Evolutionary conservation across 495 filamentous ascomycete species (phyloP).

Genomic region (Penicillium coprophilum): DNA sequence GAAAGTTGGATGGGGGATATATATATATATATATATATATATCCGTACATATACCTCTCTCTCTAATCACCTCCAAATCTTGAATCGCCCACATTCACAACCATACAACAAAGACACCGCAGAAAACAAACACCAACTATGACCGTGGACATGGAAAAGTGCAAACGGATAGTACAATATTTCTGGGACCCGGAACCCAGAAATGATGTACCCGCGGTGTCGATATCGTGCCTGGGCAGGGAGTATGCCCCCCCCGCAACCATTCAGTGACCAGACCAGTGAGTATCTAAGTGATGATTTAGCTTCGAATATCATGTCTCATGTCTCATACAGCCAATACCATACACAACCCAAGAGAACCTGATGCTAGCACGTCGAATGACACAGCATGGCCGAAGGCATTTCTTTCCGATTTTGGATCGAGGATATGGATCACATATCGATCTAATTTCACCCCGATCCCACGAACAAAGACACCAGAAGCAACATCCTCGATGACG

Average conservation of each 20-base stretch:
- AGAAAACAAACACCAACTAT: constrained; percentile 27
- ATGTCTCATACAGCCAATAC: constrained; percentile 5
- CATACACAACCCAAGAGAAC: neutral
- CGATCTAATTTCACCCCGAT: constrained; percentile 84
- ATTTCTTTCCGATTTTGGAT: constrained; percentile 92
- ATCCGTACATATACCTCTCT: neutral
- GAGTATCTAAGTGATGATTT: neutral
- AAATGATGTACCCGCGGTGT: constrained; percentile 67
- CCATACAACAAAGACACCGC: neutral
- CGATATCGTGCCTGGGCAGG: constrained; percentile 87
- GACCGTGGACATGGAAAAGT: constrained; percentile 63
- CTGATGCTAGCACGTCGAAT: constrained; percentile 21
- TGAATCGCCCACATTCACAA: neutral
- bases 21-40: no score
- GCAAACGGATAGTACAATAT: constrained; percentile 83
- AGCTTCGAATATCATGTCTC: neutral
- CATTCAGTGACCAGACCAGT: constrained; percentile 22
- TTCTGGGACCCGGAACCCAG: constrained; percentile 94
- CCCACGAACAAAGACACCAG: constrained; percentile 69
- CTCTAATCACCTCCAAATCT: neutral
- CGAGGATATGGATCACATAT: constrained; percentile 95
- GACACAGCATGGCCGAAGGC: constrained; percentile 66
- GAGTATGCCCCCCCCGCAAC: constrained; percentile 54
- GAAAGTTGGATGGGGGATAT: neutral
- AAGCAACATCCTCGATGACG: constrained; percentile 71